Percentiles rank a stretch among this genome's conserved stretches.
Evolutionary conservation across 306 rosid genomes (phyloP).

Genomic region (Ormosia emarginata): DNA sequence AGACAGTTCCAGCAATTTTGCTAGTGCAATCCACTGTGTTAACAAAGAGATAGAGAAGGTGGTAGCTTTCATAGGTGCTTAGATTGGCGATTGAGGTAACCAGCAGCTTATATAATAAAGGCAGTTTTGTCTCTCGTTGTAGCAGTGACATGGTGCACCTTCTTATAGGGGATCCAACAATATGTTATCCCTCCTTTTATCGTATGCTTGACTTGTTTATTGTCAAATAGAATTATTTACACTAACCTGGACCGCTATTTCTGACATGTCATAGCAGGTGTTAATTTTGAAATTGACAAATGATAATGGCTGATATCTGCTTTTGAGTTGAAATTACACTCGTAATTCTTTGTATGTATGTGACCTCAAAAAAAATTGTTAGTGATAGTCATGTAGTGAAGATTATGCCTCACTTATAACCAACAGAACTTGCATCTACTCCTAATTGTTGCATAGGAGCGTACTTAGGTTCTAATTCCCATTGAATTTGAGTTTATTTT

Average conservation of each 20-base stretch:
- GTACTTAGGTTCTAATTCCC: no score
- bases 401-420: neutral
- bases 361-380: neutral
- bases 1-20: slow-evolving; percentile 16
- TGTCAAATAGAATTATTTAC: neutral
- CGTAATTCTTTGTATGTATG: neutral
- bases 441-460: no score
- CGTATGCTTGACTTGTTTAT: neutral
- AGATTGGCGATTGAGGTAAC: slow-evolving; percentile 7
- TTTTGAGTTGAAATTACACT: neutral
- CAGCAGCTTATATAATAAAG: neutral
- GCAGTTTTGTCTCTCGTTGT: neutral
- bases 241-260: neutral
- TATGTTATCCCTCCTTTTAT: neutral
- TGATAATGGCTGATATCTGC: neutral
- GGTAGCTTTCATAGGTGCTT: slow-evolving; percentile 1
- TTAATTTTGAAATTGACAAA: neutral
- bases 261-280: neutral
- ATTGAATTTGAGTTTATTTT: no score
- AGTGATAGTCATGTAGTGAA: neutral
- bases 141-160: neutral
- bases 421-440: neutral
- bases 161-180: neutral
- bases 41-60: neutral
- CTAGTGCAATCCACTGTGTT: neutral